Evolutionary conservation across 2,329 filamentous ascomycete genomes (phyloP), one percentile per base, ranked within the genome.

Genomic region (Fusarium solani-melongenae): DNA sequence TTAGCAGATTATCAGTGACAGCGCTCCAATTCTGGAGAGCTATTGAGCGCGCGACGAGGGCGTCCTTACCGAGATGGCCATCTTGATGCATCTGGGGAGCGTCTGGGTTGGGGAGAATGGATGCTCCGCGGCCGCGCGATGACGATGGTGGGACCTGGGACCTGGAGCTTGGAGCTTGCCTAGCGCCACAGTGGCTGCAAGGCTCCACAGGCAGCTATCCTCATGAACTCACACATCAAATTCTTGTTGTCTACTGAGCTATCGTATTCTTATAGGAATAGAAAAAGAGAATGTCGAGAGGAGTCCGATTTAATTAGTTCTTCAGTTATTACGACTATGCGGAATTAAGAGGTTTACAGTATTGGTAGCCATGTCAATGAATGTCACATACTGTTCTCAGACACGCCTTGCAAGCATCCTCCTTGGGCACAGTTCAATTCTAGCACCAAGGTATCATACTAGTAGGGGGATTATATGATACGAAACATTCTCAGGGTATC

Each of bases 51-150:
- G 41, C 14, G 34, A 11, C 1, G 64, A 46, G 61, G 38, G 22
- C 31, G 9, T 74, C 51, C 68, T 62, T 76, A 82, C 80, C 76
- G 80, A 82, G 71, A 82, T 81, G 58, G 80, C 80, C 80, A 82
- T 82, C 68, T 77, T 79, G 77, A 77, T 71, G 77, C 79, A 80
- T 79, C 38, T 55, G 68, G 56, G 55, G 67, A 69, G 61, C 51
- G 65, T 66, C 66, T 76, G 74, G 66, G 67, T 68, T 75, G 64
- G 70, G 51, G 67, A 76, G 75, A 62, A 66, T 46, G 41, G 41
- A 46, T 69, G 69, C 60, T 59, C 65, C 36, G 64, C 62, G 55
- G 72, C 70, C 51, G 73, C 74, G 76, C 79, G 73, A 81, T 81
- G 79, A 81, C 79, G 79, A 79, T 76, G 72, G 76, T 59, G 78